These are phyloP conservation scores for Eimeria acervulina DNA, from an alignment of 169 alveolate species.

Conservation along the genomic window DNA sequence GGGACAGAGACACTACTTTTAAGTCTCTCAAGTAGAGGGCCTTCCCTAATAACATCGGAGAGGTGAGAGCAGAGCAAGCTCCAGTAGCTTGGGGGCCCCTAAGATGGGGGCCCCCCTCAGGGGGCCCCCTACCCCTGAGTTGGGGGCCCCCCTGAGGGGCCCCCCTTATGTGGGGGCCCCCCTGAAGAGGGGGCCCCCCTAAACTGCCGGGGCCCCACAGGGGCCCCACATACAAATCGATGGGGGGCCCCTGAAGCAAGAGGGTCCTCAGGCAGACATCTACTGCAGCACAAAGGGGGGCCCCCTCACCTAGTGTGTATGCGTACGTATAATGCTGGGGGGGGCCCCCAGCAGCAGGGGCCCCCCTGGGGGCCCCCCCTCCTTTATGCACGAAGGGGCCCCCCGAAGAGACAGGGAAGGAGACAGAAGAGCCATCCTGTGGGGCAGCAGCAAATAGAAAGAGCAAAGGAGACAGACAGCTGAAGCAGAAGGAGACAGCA, in stretches of 20 bases:
- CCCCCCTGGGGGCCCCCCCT: background rate
- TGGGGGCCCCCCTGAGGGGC: background rate
- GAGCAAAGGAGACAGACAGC: background rate
- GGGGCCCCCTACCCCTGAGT: too few species aligned
- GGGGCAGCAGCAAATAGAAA: background rate
- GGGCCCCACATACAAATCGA: conserved; percentile 1
- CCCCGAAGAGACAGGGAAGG: background rate
- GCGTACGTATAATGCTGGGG: background rate
- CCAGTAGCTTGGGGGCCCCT: conserved; percentile 1
- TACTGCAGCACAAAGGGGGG: conserved; percentile 15
- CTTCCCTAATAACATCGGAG: conserved; percentile 1
- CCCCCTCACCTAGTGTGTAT: conserved; percentile 25
- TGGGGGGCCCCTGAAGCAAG: background rate
- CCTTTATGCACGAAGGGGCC: background rate
- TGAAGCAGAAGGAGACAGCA: background rate
- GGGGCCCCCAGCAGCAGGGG: background rate
- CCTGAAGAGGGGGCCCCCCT: background rate
- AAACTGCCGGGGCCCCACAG: background rate
- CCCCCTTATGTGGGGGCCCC: background rate
- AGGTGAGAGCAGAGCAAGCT: background rate
- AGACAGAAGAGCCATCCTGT: conserved; percentile 12
- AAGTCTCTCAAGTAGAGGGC: background rate
- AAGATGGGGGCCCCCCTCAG: background rate
- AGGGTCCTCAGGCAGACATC: background rate
- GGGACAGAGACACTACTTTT: background rate